These are phyloP conservation scores for Penicillium arizonense DNA, from an alignment of 495 filamentous ascomycete genomes.

Conservation along the genomic window DNA sequence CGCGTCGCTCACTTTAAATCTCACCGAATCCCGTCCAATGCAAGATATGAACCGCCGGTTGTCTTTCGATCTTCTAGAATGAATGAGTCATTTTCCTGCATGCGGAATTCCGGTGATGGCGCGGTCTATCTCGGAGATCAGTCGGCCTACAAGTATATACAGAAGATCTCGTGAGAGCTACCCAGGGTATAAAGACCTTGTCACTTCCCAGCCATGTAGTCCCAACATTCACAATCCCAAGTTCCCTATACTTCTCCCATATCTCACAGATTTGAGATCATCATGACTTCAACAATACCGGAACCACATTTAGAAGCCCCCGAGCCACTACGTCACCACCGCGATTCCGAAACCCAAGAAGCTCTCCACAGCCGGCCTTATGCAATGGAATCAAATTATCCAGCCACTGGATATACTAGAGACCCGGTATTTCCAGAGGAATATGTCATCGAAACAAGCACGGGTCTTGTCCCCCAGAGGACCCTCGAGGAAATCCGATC, in stretches of 20 bases:
- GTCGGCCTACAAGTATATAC: background rate
- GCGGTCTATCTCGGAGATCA: conserved; percentile 2
- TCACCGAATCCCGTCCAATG: too few species aligned
- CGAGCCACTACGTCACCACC: background rate
- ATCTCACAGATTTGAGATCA: background rate
- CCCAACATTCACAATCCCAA: background rate
- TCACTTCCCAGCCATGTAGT: background rate
- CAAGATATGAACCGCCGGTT: too few species aligned
- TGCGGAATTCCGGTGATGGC: background rate
- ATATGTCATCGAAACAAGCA: conserved; percentile 30
- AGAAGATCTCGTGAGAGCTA: background rate
- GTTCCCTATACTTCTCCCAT: background rate
- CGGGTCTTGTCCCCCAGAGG: conserved; percentile 28
- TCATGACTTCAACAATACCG: conserved; percentile 3
- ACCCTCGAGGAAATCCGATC: conserved; percentile 27
- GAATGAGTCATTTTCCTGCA: background rate
- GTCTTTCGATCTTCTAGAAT: background rate
- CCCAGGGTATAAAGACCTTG: background rate
- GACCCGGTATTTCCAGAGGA: conserved; percentile 32
- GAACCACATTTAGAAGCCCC: background rate
- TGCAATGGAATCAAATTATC: conserved; percentile 28
- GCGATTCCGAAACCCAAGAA: conserved; percentile 20
- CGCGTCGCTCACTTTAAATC: background rate
- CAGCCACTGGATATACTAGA: conserved; percentile 17
- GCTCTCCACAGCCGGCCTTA: conserved; percentile 15